A percentile compares a stretch with the other conserved stretches of the same genome.
Evolutionary conservation across 176 grass and related monocot species (phyloP).

Genomic region (Elymus sibiricus): DNA sequence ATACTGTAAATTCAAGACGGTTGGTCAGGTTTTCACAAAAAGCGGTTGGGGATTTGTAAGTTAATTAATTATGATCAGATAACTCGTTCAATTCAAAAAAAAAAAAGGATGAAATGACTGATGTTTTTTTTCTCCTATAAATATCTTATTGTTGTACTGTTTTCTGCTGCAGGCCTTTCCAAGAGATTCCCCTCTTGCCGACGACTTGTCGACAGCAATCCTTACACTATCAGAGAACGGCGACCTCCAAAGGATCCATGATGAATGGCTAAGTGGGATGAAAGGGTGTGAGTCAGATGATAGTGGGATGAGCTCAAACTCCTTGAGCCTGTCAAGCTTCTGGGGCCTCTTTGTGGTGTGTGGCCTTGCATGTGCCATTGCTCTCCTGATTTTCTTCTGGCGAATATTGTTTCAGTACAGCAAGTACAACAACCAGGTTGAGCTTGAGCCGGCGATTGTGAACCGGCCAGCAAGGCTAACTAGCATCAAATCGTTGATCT

Average conservation of each 20-base stretch:
- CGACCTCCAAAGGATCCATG: slow-evolving; percentile 81
- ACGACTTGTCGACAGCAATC: slow-evolving; percentile 87
- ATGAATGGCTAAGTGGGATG: slow-evolving; percentile 64
- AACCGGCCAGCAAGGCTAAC: slow-evolving; percentile 49
- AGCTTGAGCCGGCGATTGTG: slow-evolving; percentile 36
- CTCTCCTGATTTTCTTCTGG: slow-evolving; percentile 63
- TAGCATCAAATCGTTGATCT: slow-evolving; percentile 67
- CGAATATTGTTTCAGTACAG: slow-evolving; percentile 64
- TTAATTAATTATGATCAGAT: slow-evolving; percentile 10
- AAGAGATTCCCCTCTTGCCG: slow-evolving; percentile 83
- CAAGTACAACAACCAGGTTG: slow-evolving; percentile 56
- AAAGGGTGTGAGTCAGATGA: slow-evolving; percentile 35
- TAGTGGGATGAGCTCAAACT: slow-evolving; percentile 36
- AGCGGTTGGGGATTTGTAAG: slow-evolving; percentile 98
- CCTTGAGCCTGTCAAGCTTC: slow-evolving; percentile 63
- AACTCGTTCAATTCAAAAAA: not conserved
- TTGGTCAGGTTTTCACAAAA: slow-evolving; percentile 91
- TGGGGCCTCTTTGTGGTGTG: slow-evolving; percentile 84
- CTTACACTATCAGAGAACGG: slow-evolving; percentile 84
- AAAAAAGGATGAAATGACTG: not conserved
- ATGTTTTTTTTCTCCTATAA: not conserved
- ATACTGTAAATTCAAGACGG: slow-evolving; percentile 81
- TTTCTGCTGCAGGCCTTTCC: slow-evolving; percentile 69
- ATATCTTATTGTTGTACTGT: not conserved
- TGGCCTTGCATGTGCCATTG: slow-evolving; percentile 59